A percentile compares a stretch with the other conserved stretches of the same genome.
Conservation (phyloP, 2,329 filamentous ascomycete genomes). For the Ophiosphaerella korrae region DNA sequence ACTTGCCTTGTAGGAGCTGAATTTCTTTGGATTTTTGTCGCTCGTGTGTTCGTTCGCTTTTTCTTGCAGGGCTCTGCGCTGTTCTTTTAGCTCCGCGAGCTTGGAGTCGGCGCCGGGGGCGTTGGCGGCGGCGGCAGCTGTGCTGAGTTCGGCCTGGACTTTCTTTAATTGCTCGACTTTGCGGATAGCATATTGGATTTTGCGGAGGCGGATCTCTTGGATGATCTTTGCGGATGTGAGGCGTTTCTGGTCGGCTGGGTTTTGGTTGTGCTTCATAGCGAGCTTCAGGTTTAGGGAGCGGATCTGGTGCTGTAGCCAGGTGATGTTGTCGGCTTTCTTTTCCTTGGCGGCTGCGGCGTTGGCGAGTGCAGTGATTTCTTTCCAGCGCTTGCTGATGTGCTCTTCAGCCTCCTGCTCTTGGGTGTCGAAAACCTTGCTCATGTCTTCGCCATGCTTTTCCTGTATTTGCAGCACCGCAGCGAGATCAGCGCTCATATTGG, state of each 20-base stretch:
- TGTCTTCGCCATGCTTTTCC: conserved; percentile 41
- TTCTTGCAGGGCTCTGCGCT: conserved; percentile 13
- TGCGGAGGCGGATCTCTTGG: conserved; percentile 28
- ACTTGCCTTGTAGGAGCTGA: no score
- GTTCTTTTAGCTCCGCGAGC: conserved; percentile 17
- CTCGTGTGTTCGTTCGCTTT: conserved; percentile 9
- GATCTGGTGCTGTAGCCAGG: conserved; percentile 35
- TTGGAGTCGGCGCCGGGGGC: conserved; percentile 24
- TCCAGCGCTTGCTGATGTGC: conserved; percentile 31
- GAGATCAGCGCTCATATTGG: conserved; percentile 65
- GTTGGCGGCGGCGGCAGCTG: conserved; percentile 25
- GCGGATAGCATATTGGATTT: conserved; percentile 29
- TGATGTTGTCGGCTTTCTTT: conserved; percentile 22
- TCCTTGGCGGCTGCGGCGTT: conserved; percentile 18
- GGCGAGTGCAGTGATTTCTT: conserved; percentile 26
- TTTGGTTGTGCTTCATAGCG: conserved; percentile 32
- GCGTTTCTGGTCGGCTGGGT: conserved; percentile 30
- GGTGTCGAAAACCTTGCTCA: conserved; percentile 20
- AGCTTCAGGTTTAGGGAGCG: conserved; percentile 28
- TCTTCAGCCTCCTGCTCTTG: conserved; percentile 18
- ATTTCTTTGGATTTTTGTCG: no score
- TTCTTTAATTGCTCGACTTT: conserved; percentile 31
- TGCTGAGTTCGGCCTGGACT: conserved; percentile 17
- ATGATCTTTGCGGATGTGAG: conserved; percentile 26
- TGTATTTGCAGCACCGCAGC: conserved; percentile 61